A percentile compares a stretch with the other conserved stretches of the same genome.
These are phyloP conservation scores for Poteriospumella lacustris DNA, from an alignment of 108 stramenopile genomes.

Conservation along the genomic window DNA sequence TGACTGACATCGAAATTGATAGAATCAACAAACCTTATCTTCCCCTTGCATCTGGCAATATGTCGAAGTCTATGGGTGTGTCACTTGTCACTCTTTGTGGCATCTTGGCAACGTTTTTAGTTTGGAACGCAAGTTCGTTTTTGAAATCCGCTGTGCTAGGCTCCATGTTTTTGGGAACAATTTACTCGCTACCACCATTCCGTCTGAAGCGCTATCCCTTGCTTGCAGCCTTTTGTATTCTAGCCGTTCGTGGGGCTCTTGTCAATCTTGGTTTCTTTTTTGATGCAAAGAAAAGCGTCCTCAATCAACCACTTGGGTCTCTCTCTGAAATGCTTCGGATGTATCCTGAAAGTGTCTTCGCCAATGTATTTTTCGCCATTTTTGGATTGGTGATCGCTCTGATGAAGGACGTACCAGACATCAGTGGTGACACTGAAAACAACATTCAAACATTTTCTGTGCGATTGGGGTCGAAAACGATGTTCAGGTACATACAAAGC, in stretches of 20 bases:
- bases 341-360: not conserved
- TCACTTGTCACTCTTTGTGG: constrained; percentile 57
- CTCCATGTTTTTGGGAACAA: constrained; percentile 74
- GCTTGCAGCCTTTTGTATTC: constrained; percentile 87
- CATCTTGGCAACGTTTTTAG: constrained; percentile 59
- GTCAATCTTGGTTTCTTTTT: constrained; percentile 84
- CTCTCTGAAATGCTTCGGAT: constrained; percentile 23
- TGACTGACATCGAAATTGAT: constrained; percentile 90
- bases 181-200: constrained; percentile 76
- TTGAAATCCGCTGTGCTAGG: constrained; percentile 71
- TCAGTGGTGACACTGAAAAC: constrained; percentile 34
- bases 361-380: constrained; percentile 42
- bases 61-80: constrained; percentile 57
- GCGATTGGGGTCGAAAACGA: constrained; percentile 22
- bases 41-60: constrained; percentile 74
- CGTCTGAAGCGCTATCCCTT: constrained; percentile 84
- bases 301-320: not conserved
- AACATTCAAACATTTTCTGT: constrained; percentile 39
- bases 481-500: constrained; percentile 15
- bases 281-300: constrained; percentile 52
- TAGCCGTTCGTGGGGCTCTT: constrained; percentile 78
- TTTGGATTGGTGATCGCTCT: constrained; percentile 53
- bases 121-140: constrained; percentile 52
- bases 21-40: constrained; percentile 88
- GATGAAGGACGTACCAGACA: constrained; percentile 56